Evolutionary conservation across 495 filamentous ascomycete genomes (phyloP).

Genomic region (Astrothelium subdiscretum): DNA sequence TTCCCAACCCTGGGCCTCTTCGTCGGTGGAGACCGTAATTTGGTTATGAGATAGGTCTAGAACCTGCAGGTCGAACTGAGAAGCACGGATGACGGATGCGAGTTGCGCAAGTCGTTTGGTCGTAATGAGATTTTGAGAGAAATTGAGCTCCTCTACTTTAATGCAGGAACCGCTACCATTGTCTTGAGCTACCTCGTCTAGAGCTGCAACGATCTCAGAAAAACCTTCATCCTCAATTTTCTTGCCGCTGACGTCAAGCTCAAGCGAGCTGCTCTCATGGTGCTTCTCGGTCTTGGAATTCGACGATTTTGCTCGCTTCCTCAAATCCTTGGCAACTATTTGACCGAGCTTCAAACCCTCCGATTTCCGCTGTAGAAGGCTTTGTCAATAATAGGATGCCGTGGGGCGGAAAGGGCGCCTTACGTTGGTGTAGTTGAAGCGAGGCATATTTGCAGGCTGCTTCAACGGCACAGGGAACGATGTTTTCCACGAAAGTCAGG

Average conservation of each 20-base stretch:
- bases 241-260: slow-evolving; percentile 37
- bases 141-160: slow-evolving; percentile 36
- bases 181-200: slow-evolving; percentile 29
- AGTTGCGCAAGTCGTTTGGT: slow-evolving; percentile 29
- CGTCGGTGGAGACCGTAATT: slow-evolving; percentile 26
- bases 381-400: background rate
- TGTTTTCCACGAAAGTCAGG: background rate
- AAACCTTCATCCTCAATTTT: slow-evolving; percentile 35
- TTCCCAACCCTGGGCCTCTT: slow-evolving; percentile 33
- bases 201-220: slow-evolving; percentile 28
- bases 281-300: slow-evolving; percentile 9
- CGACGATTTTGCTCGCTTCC: slow-evolving; percentile 19
- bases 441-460: background rate
- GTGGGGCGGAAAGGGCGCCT: background rate
- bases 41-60: slow-evolving; percentile 38
- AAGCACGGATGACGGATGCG: slow-evolving; percentile 29
- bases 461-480: background rate
- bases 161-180: slow-evolving; percentile 23
- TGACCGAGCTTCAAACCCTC: slow-evolving; percentile 35
- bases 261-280: slow-evolving; percentile 20
- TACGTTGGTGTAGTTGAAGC: slow-evolving; percentile 19
- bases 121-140: slow-evolving; percentile 34
- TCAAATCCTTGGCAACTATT: slow-evolving; percentile 35
- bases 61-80: slow-evolving; percentile 33
- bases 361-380: slow-evolving; percentile 28